Conservation (phyloP, 2,329 filamentous ascomycete genomes). For the Pseudocercospora crystallina region DNA sequence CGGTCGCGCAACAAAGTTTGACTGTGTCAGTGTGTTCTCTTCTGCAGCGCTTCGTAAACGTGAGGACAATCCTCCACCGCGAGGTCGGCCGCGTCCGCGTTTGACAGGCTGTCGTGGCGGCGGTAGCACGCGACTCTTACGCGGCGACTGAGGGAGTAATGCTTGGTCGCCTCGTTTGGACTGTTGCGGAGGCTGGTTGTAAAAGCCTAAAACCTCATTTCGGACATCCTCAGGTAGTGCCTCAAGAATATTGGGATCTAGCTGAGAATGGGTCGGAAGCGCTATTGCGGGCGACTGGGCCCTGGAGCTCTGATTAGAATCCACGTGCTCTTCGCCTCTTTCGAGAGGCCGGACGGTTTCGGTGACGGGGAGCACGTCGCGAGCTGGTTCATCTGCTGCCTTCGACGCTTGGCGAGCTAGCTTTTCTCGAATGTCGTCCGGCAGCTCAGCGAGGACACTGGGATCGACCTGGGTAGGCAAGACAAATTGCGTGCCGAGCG, state of each 20-base stretch:
- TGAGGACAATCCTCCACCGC: conserved; percentile 36
- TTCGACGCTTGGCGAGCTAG: conserved; percentile 58
- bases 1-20: conserved; percentile 63
- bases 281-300: conserved; percentile 34
- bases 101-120: conserved; percentile 59
- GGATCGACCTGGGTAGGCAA: conserved; percentile 81
- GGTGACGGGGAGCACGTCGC: not conserved
- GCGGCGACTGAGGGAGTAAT: conserved; percentile 50
- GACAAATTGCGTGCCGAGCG: conserved; percentile 86
- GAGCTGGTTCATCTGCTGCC: not conserved
- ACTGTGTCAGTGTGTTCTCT: conserved; percentile 65
- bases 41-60: conserved; percentile 49
- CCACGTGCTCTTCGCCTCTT: conserved; percentile 13
- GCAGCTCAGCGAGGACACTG: conserved; percentile 77
- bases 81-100: conserved; percentile 57
- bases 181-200: conserved; percentile 45
- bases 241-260: conserved; percentile 81
- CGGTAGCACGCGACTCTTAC: conserved; percentile 56
- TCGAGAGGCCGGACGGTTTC: too few relatives aligned
- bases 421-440: conserved; percentile 75
- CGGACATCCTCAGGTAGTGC: conserved; percentile 84
- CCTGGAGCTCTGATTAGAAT: conserved; percentile 26
- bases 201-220: conserved; percentile 75
- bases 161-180: conserved; percentile 34
- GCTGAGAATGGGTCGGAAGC: conserved; percentile 66